Evolutionary conservation across 2,329 filamentous ascomycete genomes (phyloP).

Genomic region (Septoria linicola): DNA sequence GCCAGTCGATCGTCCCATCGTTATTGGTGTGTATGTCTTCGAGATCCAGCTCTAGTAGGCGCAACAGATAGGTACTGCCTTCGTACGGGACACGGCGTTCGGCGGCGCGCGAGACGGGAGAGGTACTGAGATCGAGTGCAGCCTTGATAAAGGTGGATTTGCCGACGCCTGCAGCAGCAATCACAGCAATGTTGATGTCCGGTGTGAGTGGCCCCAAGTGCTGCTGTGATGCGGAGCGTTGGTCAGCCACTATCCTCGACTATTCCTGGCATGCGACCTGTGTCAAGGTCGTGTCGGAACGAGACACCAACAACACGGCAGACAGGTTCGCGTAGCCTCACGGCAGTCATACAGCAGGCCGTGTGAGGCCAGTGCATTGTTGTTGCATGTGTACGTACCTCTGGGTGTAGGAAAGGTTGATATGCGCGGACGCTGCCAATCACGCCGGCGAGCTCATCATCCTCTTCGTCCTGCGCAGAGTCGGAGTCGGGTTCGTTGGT

Average conservation of each 20-base stretch:
- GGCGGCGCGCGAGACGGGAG: constrained; percentile 43
- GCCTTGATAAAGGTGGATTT: constrained; percentile 61
- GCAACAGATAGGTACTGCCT: constrained; percentile 56
- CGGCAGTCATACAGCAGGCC: background rate
- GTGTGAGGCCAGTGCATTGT: no score
- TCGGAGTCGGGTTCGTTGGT: background rate
- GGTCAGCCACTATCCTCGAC: constrained; percentile 21
- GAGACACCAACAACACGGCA: background rate
- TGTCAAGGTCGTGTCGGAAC: background rate
- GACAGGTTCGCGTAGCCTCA: background rate
- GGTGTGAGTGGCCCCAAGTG: constrained; percentile 41
- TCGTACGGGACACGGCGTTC: constrained; percentile 58
- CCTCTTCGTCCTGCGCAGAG: constrained; percentile 27
- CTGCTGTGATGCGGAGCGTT: constrained; percentile 18
- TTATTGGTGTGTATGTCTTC: constrained; percentile 53
- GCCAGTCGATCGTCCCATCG: constrained; percentile 57
- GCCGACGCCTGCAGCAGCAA: constrained; percentile 55
- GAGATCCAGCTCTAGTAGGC: constrained; percentile 57
- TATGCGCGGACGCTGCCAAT: constrained; percentile 33
- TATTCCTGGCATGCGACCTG: constrained; percentile 21
- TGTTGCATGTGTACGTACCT: constrained; percentile 27
- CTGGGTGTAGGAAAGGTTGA: constrained; percentile 31
- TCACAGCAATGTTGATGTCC: constrained; percentile 59
- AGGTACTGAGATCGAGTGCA: constrained; percentile 54
- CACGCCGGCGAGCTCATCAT: constrained; percentile 36